Conservation (phyloP, 441 rosid species). For the Pelargonium exstipulatum region DNA sequence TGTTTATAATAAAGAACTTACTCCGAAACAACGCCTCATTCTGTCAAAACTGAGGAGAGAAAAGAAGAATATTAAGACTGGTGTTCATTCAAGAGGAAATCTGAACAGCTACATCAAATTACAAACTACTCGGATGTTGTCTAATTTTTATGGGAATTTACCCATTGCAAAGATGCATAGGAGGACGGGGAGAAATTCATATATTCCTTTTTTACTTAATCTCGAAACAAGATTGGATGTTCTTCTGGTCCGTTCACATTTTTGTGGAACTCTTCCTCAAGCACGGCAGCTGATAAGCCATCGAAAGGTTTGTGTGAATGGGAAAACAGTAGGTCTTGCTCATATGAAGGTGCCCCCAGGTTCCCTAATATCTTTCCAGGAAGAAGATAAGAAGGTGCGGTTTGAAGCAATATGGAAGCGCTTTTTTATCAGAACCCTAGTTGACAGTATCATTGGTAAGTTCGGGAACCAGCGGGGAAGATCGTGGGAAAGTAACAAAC, state of each 20-base stretch:
- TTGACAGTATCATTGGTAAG: neutral
- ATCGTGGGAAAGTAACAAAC: neutral
- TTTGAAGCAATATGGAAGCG: neutral
- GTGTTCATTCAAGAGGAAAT: neutral
- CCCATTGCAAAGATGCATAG: constrained; percentile 4
- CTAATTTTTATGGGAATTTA: neutral
- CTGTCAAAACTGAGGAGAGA: neutral
- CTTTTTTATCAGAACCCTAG: neutral
- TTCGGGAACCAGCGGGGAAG: neutral
- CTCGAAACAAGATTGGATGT: neutral
- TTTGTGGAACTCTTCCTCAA: neutral
- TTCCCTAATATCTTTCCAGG: constrained; percentile 3
- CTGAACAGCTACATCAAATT: neutral
- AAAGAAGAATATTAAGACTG: neutral
- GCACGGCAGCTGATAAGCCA: constrained; percentile 4
- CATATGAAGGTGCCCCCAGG: constrained; percentile 2
- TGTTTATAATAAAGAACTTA: constrained; percentile 1
- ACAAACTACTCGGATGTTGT: neutral
- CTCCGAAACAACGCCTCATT: neutral
- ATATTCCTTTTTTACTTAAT: neutral
- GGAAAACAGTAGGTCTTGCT: neutral
- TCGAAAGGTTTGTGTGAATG: neutral
- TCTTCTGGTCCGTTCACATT: constrained; percentile 3
- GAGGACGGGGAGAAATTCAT: neutral
- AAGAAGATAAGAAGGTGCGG: neutral